Base-by-base conservation (phyloP, 371 early-diverging fungal species). In the Hamiltosporidium tvaerminnensis region DNA sequence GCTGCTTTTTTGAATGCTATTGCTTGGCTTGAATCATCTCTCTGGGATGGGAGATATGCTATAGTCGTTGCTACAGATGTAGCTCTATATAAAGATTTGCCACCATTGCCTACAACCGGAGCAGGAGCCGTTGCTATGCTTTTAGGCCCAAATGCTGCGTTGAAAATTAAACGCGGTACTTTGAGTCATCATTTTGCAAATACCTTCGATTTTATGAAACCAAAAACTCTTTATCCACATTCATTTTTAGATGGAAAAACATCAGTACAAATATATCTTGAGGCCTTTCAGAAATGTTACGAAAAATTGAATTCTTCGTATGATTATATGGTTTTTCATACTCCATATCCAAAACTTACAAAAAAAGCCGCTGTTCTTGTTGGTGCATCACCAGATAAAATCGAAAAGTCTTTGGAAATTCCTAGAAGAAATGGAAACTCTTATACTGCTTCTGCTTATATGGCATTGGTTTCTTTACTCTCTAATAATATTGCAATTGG, bases 121-220 rank as follows among this genome's bases (percentile, higher is more conserved):
- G 87, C 87, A 53, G 96, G 90, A 72, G 87, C 85, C 32, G 88
- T 87, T 59, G 91, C 91, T 66, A 85, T 95, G 67, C 77, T 95
- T 53, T 75, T 95, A 59, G 96, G 92, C 52, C 85, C 86, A 67
- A 81, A 92, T 78, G 91, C 92, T 16, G 90, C 91, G 31, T 81
- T 92, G 47, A 63, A 49, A 44, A 12, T 68, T 4, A 5, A 55
- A 23, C 50, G 57, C 10, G 39, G 53, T 14, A 58, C 35, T 41
- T 10, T 63, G 2, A 33, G 37, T 38, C 63, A 61, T 56, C 60
- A 68, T 54, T 63, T 52, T 87, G 86, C 88, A 72, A 91, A 95
- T 77, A 85, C 84, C 54, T 92, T 87, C 79, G 96, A 95, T 75
- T 95, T 95, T 69, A 84, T 90, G 83, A 95, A 95, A 83, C 92